Base-by-base conservation (phyloP, 495 filamentous ascomycete genomes). In the Penicillium pancosmium region DNA sequence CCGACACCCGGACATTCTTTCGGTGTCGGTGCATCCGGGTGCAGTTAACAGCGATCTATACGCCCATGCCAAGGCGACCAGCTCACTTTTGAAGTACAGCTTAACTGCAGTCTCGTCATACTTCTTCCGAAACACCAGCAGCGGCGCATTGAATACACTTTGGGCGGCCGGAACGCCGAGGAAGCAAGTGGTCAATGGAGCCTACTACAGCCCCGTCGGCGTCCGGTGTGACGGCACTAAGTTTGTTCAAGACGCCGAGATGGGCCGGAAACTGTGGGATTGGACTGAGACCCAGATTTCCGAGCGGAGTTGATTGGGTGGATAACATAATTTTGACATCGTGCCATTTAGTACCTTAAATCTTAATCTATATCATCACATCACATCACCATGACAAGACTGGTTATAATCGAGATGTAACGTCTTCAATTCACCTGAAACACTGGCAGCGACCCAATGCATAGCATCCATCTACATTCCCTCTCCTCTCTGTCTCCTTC, bases 1-100 rank as follows among this genome's bases (percentile, higher is more conserved):
- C 15, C 78, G 80, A 3, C 77, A 88, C 64, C 85, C 84, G 0
- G 68, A 77, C 33, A 81, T 90, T 46, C 78, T 73, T 0, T 78
- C 77, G 10, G 73, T 88, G 0, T 63, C 86, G 0, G 75, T 91
- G 0, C 87, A 92, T 54, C 91, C 91, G 0, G 90, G 91, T 6
- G 62, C 84, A 1, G 83, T 91, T 27, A 52, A 65, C 4, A 91
- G 86, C 12, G 74, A 82, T 1, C 61, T 91, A 6, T 80, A 81
- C 54, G 27, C 44, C 12, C 64, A 72, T 25, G 61, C 76, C 19
- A 63, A 65, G 35, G 47, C 65, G 2, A 56, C 61, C 5, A 73
- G 69, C 43, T 51, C 55, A 6, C 25, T 73, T 8, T 36, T 78
- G 21, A 61, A 69, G n/a, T 64, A 70, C 13, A 36, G 60, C 13